These are phyloP conservation scores for Malus hybrid DNA, from an alignment of 331 rosid genomes.

Conservation along the genomic window DNA sequence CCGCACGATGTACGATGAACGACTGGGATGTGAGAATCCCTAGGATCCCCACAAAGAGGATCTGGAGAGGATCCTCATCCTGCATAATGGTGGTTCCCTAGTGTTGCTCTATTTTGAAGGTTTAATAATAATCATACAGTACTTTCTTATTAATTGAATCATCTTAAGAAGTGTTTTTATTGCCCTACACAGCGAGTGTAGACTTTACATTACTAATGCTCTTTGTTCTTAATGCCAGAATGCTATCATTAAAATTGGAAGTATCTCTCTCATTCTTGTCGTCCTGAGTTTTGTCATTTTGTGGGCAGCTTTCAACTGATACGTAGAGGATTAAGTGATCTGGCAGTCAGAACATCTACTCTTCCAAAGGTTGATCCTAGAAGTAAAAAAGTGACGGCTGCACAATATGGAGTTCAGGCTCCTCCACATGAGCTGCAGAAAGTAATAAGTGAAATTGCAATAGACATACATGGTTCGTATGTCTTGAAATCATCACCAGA, in stretches of 20 bases:
- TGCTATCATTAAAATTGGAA: not conserved
- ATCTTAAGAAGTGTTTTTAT: not conserved
- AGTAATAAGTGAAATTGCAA: slow-evolving; percentile 56
- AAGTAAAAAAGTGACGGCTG: slow-evolving; percentile 51
- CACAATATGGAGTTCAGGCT: slow-evolving; percentile 45
- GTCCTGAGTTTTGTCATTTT: slow-evolving; percentile 15
- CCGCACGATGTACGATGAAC: too few species aligned
- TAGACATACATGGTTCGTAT: slow-evolving; percentile 56
- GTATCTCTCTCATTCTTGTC: slow-evolving; percentile 1
- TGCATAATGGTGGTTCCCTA: not conserved
- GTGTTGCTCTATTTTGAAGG: not conserved
- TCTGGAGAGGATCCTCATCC: not conserved
- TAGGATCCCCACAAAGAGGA: too few species aligned
- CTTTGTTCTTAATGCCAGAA: not conserved
- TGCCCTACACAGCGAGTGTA: not conserved
- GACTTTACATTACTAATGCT: not conserved
- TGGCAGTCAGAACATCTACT: slow-evolving; percentile 38
- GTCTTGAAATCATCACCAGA: slow-evolving; percentile 59
- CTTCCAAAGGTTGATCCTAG: slow-evolving; percentile 62
- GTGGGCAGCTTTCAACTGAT: slow-evolving; percentile 69
- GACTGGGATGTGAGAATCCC: too few species aligned
- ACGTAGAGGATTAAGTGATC: slow-evolving; percentile 53
- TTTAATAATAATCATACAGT: not conserved
- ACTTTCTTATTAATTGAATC: not conserved
- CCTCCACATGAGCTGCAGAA: slow-evolving; percentile 64